A percentile compares a stretch with the other conserved stretches of the same genome.
phyloP scores from a whole-genome alignment of 208 protist species.

The Leishmania martiniquensis region DNA sequence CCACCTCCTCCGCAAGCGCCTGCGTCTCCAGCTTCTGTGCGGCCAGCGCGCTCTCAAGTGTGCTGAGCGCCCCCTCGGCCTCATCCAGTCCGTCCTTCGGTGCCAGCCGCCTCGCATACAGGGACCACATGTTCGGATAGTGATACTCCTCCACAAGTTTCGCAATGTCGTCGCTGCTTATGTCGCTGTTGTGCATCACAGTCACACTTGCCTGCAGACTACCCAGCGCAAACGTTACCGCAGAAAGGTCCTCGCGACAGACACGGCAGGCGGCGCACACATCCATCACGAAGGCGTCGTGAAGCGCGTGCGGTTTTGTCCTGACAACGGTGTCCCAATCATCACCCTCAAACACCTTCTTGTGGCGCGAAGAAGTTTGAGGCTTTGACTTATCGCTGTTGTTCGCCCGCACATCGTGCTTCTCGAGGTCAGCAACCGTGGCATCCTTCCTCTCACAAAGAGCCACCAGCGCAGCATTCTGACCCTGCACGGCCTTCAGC shows the following conservation, averaged over 20 bases:
- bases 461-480: conserved; percentile 18
- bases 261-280: conserved; percentile 42
- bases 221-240: conserved; percentile 38
- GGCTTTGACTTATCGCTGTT: conserved; percentile 23
- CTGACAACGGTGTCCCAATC: conserved; percentile 20
- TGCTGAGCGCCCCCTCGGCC: not conserved
- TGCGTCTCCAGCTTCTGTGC: conserved; percentile 9
- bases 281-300: conserved; percentile 41
- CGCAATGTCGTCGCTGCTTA: not conserved
- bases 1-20: not conserved
- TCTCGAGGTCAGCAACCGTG: conserved; percentile 19
- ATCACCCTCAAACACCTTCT: conserved; percentile 29
- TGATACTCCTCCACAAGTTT: not conserved
- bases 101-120: not conserved
- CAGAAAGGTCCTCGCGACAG: conserved; percentile 31
- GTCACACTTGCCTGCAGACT: conserved; percentile 35
- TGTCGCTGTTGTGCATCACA: conserved; percentile 31
- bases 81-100: not conserved
- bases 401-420: conserved; percentile 21
- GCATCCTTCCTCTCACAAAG: conserved; percentile 10
- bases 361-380: not conserved
- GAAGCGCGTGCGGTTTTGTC: conserved; percentile 31
- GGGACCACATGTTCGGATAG: not conserved
- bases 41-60: not conserved
- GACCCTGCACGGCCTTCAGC: conserved; percentile 28